Evolutionary conservation across 257 asterid genomes (phyloP).

Genomic region (Voacanga thouarsii): DNA sequence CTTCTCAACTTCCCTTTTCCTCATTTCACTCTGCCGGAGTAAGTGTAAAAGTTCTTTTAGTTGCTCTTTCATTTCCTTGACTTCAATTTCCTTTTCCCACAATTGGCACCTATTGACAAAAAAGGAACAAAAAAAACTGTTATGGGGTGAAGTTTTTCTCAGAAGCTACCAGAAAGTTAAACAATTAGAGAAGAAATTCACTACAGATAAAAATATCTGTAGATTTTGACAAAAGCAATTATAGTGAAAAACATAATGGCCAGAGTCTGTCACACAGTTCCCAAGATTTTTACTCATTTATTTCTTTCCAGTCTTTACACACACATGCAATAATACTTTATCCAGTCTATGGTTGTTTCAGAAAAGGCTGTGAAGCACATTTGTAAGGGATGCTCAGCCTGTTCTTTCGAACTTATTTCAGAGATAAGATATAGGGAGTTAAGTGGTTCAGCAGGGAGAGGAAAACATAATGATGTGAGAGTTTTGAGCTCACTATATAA

Average conservation of each 20-base stretch:
- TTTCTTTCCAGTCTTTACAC: background rate
- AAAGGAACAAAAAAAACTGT: constrained; percentile 4
- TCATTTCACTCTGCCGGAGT: constrained; percentile 78
- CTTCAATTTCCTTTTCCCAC: constrained; percentile 84
- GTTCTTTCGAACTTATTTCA: background rate
- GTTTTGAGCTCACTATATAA: background rate
- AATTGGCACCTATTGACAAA: constrained; percentile 62
- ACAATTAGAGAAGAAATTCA: background rate
- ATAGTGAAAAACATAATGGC: background rate
- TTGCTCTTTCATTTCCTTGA: constrained; percentile 94
- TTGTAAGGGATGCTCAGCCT: background rate
- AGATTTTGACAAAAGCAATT: background rate
- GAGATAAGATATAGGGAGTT: background rate
- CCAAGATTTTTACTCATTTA: background rate
- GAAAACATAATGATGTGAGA: background rate
- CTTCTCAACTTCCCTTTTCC: constrained; percentile 80
- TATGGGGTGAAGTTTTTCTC: background rate
- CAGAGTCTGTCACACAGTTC: background rate
- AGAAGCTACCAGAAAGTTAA: background rate
- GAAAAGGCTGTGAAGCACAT: background rate
- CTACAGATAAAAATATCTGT: background rate
- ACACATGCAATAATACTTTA: background rate
- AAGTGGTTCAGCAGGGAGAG: background rate
- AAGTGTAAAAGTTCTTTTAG: constrained; percentile 82
- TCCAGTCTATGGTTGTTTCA: background rate